Base-by-base conservation (phyloP, 2,329 filamentous ascomycete genomes). In the Aureobasidium sp. region DNA sequence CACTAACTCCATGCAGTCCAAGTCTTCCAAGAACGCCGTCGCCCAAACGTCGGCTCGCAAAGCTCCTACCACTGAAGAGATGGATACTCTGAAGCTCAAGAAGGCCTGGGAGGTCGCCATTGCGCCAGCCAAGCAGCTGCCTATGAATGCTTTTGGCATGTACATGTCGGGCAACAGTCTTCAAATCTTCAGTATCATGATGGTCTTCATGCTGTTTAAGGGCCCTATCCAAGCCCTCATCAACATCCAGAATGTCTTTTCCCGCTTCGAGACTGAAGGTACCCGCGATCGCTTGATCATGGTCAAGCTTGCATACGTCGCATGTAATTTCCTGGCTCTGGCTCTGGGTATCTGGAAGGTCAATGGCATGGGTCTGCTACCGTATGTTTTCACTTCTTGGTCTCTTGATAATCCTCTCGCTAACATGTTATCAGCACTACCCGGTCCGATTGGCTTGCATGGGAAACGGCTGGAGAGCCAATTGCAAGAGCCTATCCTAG, bases 81-180 rank as follows among this genome's bases (percentile, higher is more conserved):
- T 92, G 82, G 93, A 97, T 74, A 91, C 88, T 27, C 81, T 99
- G 65, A 97, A 97, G 81, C 80, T 99, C 69, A 99, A 99, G 78
- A 99, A 99, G 76, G 94, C 94, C 0, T 99, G 94, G 94, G 94
- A 99, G 76, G 84, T 99, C 48, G 93, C 94, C 45, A 85, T 99
- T 51, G 93, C 88, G 2, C 94, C 94, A 0, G 88, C 94, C 65
- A 99, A 99, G 79, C 87, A 88, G 73, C 81, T 99, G 50, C 94
- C 94, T 62, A 99, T 99, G 94, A 97, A 95, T 62, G 92, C 88
- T 65, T 93, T 99, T 74, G 97, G 97, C 87, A 97, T 97, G 91
- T 99, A 99, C 82, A 99, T 99, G 94, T 95, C 93, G 36, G 94
- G 94, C 70, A 99, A 97, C 78, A 91, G 90, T 64, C 84, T 99